A percentile compares a stretch with the other conserved stretches of the same genome.
phyloP scores from a whole-genome alignment of 2,329 filamentous ascomycete genomes.

The Paraconiothyrium brasiliense region DNA sequence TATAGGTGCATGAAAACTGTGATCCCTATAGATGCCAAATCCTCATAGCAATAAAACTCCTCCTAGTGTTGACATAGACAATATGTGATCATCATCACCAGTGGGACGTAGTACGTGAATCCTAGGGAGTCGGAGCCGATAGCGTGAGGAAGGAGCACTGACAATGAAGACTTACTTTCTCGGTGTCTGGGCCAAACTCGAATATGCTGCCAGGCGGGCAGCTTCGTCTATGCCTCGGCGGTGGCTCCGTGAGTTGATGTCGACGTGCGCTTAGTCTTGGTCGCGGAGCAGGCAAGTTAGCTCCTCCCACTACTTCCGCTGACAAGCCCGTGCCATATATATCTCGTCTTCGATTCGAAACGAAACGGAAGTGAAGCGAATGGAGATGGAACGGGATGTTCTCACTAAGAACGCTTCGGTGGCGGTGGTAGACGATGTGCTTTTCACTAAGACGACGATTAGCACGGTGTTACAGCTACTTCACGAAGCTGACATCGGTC shows the following conservation, averaged over 20 bases:
- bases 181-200: conserved; percentile 59
- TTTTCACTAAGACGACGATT: conserved; percentile 66
- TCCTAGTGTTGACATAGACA: too few species aligned
- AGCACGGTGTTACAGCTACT: conserved; percentile 63
- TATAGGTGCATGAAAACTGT: too few species aligned
- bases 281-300: conserved; percentile 67
- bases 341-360: conserved; percentile 59
- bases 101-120: too few species aligned
- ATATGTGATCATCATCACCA: too few species aligned
- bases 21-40: too few species aligned
- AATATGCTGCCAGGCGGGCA: conserved; percentile 66
- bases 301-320: conserved; percentile 63
- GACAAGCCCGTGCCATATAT: conserved; percentile 60
- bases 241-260: conserved; percentile 53
- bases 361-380: conserved; percentile 41
- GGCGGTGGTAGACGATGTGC: conserved; percentile 69
- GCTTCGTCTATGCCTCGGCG: conserved; percentile 64
- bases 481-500: conserved; percentile 52
- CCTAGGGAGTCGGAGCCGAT: too few species aligned
- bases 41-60: too few species aligned
- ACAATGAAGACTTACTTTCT: conserved; percentile 58
- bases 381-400: conserved; percentile 62
- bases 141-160: too few species aligned
- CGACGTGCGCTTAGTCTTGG: conserved; percentile 55
- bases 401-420: conserved; percentile 55